These are phyloP conservation scores for Candida boidinii DNA, from an alignment of 805 yeast species.

Conservation along the genomic window DNA sequence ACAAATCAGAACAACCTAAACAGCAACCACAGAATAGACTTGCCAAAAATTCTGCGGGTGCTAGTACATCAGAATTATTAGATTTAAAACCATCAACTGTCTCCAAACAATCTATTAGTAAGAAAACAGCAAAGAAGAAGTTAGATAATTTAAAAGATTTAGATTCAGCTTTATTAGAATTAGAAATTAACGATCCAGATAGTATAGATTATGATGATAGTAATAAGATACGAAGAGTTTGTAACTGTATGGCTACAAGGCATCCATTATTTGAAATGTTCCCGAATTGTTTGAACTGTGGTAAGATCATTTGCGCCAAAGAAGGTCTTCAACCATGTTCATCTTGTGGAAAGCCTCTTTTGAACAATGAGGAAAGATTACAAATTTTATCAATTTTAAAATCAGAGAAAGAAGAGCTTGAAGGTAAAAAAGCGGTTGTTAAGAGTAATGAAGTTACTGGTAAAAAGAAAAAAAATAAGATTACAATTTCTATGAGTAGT, in stretches of 20 bases:
- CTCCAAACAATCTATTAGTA: constrained; percentile 19
- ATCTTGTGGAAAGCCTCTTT: constrained; percentile 62
- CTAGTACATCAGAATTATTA: constrained; percentile 40
- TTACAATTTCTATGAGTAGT: constrained; percentile 45
- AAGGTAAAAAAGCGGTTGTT: constrained; percentile 17
- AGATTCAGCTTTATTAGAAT: constrained; percentile 36
- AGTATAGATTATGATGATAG: constrained; percentile 6
- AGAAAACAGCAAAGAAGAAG: constrained; percentile 31
- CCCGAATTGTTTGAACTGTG: constrained; percentile 92
- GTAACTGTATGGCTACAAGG: constrained; percentile 80
- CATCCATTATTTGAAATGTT: constrained; percentile 87
- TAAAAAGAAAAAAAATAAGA: constrained; percentile 35
- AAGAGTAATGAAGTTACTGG: neutral
- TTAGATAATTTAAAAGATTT: constrained; percentile 44
- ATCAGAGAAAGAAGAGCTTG: constrained; percentile 40
- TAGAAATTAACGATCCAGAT: constrained; percentile 26
- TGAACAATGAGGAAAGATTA: constrained; percentile 51
- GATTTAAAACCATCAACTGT: constrained; percentile 27
- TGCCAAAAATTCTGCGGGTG: constrained; percentile 16
- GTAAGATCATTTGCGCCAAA: constrained; percentile 81
- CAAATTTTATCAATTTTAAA: constrained; percentile 47
- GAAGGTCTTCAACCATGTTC: constrained; percentile 92
- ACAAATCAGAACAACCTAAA: neutral
- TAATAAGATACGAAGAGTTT: constrained; percentile 26
- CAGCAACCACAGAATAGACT: constrained; percentile 5